Evolutionary conservation across 768 basidiomycete genomes (phyloP).

Genomic region (Pleurotus platypus): DNA sequence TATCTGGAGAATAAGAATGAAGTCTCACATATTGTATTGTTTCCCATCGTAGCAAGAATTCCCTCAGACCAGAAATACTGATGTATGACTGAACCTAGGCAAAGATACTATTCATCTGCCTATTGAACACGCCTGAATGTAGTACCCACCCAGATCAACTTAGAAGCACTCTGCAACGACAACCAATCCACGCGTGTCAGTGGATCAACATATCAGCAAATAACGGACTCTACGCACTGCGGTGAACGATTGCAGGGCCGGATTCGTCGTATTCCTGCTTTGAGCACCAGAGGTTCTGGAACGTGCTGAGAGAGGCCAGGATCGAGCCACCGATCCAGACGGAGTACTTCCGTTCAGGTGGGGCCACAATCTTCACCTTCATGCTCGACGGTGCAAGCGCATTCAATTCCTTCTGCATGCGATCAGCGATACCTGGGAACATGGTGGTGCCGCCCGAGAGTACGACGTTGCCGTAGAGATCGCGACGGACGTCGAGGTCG

Average conservation of each 20-base stretch:
- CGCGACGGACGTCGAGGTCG: constrained; percentile 49
- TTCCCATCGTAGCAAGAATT: too few species aligned
- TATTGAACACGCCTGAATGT: too few species aligned
- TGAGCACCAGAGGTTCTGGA: constrained; percentile 86
- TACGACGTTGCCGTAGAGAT: constrained; percentile 51
- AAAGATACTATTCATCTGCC: too few species aligned
- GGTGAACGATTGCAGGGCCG: constrained; percentile 47
- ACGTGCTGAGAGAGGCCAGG: constrained; percentile 84
- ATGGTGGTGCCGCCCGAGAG: constrained; percentile 57
- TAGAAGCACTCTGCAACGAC: too few species aligned
- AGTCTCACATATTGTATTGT: too few species aligned
- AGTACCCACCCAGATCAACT: too few species aligned
- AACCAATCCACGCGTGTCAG: too few species aligned
- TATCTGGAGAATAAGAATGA: too few species aligned
- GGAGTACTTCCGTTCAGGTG: constrained; percentile 91
- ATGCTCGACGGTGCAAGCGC: constrained; percentile 80
- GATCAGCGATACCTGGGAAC: constrained; percentile 54
- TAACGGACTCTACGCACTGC: constrained; percentile 13
- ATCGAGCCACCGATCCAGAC: constrained; percentile 92
- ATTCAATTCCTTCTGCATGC: constrained; percentile 79
- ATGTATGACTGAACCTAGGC: too few species aligned
- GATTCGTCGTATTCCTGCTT: constrained; percentile 71
- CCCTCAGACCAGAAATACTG: too few species aligned
- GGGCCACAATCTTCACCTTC: constrained; percentile 94
- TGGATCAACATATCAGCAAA: too few species aligned